Evolutionary conservation across 768 basidiomycete genomes (phyloP).

Genomic region (Termitomyces sp.): DNA sequence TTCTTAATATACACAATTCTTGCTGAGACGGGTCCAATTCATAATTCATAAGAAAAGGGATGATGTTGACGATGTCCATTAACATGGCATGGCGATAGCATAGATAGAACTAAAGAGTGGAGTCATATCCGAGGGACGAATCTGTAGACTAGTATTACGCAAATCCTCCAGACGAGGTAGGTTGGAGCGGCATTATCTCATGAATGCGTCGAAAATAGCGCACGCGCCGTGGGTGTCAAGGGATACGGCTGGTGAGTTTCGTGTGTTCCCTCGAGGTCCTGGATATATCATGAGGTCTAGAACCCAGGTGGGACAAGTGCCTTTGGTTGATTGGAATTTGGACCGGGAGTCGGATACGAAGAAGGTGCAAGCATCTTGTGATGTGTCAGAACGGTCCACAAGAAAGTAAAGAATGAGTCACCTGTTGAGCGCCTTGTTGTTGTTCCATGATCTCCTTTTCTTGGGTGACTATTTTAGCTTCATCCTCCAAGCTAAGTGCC

Average conservation of each 20-base stretch:
- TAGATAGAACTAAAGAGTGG: conserved; percentile 14
- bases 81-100: conserved; percentile 10
- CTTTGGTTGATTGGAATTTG: conserved; percentile 41
- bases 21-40: conserved; percentile 1
- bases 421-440: conserved; percentile 91
- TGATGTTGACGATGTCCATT: not conserved
- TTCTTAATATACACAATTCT: conserved; percentile 22
- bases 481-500: conserved; percentile 92
- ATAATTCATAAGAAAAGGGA: not conserved
- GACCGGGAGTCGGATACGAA: conserved; percentile 44
- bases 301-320: conserved; percentile 85
- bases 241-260: conserved; percentile 14
- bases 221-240: conserved; percentile 20
- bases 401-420: conserved; percentile 31
- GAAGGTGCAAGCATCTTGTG: conserved; percentile 73
- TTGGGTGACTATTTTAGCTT: conserved; percentile 90
- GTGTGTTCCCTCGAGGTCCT: conserved; percentile 17
- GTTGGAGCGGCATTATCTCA: conserved; percentile 7
- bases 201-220: conserved; percentile 14
- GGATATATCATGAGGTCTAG: conserved; percentile 33
- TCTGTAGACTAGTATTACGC: conserved; percentile 17
- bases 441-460: conserved; percentile 94
- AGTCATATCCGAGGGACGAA: conserved; percentile 10
- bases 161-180: conserved; percentile 9
- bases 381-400: conserved; percentile 14